Base-by-base conservation (phyloP, 371 early-diverging fungal genomes). In the Basidiobolus meristosporus region DNA sequence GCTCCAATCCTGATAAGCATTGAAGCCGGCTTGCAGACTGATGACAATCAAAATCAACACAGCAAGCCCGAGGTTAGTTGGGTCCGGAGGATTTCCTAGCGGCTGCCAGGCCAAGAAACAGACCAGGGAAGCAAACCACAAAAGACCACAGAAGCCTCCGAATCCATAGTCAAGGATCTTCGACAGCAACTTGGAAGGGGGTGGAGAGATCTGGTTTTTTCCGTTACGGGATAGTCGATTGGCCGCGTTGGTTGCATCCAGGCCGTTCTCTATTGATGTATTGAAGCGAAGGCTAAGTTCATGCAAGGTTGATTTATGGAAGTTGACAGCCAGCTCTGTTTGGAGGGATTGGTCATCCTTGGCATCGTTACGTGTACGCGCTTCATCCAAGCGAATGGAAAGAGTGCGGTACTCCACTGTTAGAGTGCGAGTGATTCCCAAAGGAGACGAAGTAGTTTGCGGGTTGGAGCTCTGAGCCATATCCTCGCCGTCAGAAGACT, bases 1-100 rank as follows among this genome's bases (percentile, higher is more conserved):
- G 3, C 70, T 66, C 60, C 70, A 79, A 48, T 83, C 80, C 52
- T n/a, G n/a, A 40, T 43, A 43, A 3, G 11, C 33, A 31, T 31
- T 41, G 18, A 44, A 32, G 4, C 15, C 18, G 6, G 32, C 22
- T 16, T 39, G 40, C 19, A 40, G n/a, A 12, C 38, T 3, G 7
- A 44, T 41, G 10, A 39, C 22, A 30, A 44, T 21, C 26, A 44
- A 19, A 4, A 62, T 28, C 23, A 62, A 50, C 7, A 56, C 41
- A 11, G 57, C 62, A 0, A 62, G 33, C 2, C 55, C 59, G 28
- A 62, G 22, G 23, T 59, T 62, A 3, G 51, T 31, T 31, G 50
- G 41, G 12, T 54, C 41, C 17, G 62, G 59, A n/a, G n/a, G n/a
- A n/a, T n/a, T n/a, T n/a, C n/a, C n/a, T 2, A 62, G 42, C 19